phyloP scores from a whole-genome alignment of 306 rosid genomes.

The Cicer cuneatum region DNA sequence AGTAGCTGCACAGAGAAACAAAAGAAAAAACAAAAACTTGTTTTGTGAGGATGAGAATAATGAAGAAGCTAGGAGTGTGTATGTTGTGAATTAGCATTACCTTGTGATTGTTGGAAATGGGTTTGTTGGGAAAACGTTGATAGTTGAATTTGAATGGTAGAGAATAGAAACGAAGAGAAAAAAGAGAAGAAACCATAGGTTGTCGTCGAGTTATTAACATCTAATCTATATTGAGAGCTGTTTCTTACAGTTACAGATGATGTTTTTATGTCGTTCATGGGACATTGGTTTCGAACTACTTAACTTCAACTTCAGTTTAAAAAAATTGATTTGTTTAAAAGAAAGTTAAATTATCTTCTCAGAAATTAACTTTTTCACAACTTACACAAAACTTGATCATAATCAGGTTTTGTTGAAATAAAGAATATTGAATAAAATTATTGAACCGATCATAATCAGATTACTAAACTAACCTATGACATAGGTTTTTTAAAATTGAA shows the following conservation, averaged over 20 bases:
- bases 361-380: too few species aligned
- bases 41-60: slow-evolving; percentile 25
- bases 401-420: too few species aligned
- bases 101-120: slow-evolving; percentile 38
- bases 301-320: too few species aligned
- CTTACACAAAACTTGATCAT: too few species aligned
- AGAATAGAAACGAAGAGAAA: slow-evolving; percentile 43
- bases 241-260: not conserved
- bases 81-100: slow-evolving; percentile 32
- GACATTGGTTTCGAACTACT: too few species aligned
- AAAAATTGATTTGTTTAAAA: too few species aligned
- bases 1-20: slow-evolving; percentile 49
- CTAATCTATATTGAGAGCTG: not conserved
- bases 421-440: too few species aligned
- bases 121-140: slow-evolving; percentile 16
- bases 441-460: too few species aligned
- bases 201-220: not conserved
- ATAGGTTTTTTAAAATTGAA: too few species aligned
- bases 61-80: not conserved
- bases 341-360: too few species aligned
- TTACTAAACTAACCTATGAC: too few species aligned
- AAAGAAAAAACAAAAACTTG: not conserved
- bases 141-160: slow-evolving; percentile 36
- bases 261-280: not conserved
- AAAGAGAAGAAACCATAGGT: slow-evolving; percentile 36